Evolutionary conservation across 768 basidiomycete species (phyloP), one percentile per base, ranked within the genome.

Genomic region (Amanita rubescens): DNA sequence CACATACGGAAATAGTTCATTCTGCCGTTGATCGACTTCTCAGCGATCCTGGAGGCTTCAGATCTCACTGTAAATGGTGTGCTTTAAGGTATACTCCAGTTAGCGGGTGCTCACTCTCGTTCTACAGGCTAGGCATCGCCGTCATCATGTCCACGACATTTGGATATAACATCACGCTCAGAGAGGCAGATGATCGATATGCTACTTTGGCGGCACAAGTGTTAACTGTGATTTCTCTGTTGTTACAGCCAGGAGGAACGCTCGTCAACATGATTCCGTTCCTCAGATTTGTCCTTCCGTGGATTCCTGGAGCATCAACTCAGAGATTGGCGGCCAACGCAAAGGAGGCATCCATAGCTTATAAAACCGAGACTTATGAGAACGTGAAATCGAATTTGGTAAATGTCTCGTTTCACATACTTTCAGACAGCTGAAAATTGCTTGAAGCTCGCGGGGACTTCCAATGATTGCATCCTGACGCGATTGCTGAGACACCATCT

Each of bases 271-370:
- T 58, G 10, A 46, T 70, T 15, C 66, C 57, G 57, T 5, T 54
- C 62, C 46, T 78, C 49, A 70, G 71, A 61, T 65, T 74, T 35
- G 58, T 79, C 10, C 77, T 77, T 0, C 62, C 56, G 32, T 79
- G 75, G 74, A 34, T 77, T 7, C 77, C 75, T 3, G 78, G 78
- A 0, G 73, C 74, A 44, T 41, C 51, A 14, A 44, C 48, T 3
- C 51, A 52, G 37, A 42, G 24, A 20, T 19, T 34, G n/a, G 51
- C 39, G 5, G 43, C 51, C 12, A 14, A 52, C 3, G 25, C 30
- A 4, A 52, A 30, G 39, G 9, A 24, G 24, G 20, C 10, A 8
- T 30, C 14, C 8, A 25, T 11, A 11, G 15, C 19, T 5, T 25
- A 38, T 14, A 37, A 22, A 20, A 25, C 17, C 5, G 20, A 15